Conservation (phyloP, 2,329 filamentous ascomycete genomes). For the Sporothrix curviconia region DNA sequence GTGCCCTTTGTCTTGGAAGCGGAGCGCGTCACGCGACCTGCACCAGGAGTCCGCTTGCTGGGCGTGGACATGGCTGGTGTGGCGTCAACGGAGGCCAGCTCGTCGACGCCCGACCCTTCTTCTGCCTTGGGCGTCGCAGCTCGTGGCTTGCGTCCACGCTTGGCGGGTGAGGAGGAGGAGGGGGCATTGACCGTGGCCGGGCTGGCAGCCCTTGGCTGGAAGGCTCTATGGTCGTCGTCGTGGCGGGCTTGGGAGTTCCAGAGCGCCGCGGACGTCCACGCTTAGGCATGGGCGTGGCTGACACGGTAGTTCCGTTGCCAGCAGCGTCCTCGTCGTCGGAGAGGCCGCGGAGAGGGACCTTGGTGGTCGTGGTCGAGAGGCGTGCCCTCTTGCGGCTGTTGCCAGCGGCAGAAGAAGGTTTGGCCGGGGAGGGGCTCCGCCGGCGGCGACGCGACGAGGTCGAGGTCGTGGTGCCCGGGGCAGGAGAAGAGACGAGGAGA, state of each 20-base stretch:
- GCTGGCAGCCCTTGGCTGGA: slow-evolving; percentile 1
- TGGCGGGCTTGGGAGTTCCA: slow-evolving; percentile 45
- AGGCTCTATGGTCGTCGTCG: slow-evolving; percentile 27
- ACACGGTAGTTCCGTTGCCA: slow-evolving; percentile 23
- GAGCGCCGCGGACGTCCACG: slow-evolving; percentile 38
- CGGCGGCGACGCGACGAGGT: slow-evolving; percentile 5
- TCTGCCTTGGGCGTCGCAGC: slow-evolving; percentile 27
- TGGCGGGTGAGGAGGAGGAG: background rate
- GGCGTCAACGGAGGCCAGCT: slow-evolving; percentile 7
- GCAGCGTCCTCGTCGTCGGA: slow-evolving; percentile 37
- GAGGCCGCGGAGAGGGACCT: slow-evolving; percentile 40
- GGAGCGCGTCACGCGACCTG: too few relatives aligned
- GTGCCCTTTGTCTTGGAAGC: too few relatives aligned
- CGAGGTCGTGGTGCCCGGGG: too few relatives aligned
- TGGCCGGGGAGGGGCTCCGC: slow-evolving; percentile 9
- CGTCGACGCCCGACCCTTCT: slow-evolving; percentile 25
- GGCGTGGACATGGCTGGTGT: background rate
- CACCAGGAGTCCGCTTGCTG: background rate
- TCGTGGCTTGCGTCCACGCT: slow-evolving; percentile 8
- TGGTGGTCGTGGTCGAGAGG: slow-evolving; percentile 9
- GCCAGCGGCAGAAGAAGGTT: slow-evolving; percentile 27
- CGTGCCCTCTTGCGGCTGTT: background rate
- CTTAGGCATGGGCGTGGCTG: slow-evolving; percentile 24
- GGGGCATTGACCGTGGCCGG: background rate
- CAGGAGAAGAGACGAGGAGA: too few relatives aligned